Percentiles rank a stretch among this genome's conserved stretches.
Conservation (phyloP, 208 protist genomes). For the Trypanosoma vivax region DNA sequence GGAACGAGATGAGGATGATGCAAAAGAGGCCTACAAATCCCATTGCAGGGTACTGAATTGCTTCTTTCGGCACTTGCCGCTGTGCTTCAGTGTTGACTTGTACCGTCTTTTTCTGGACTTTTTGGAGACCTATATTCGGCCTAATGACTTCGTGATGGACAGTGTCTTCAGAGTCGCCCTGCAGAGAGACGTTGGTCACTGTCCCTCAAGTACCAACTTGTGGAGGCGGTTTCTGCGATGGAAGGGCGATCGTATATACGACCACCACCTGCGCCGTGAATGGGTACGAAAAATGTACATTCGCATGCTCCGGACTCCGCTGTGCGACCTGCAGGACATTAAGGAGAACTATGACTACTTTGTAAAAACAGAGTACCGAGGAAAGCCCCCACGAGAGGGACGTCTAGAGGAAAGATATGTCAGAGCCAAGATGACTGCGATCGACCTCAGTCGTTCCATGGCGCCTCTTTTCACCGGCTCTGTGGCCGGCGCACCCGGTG, state of each 20-base stretch:
- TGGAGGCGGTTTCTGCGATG: slow-evolving; percentile 69
- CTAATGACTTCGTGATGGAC: slow-evolving; percentile 44
- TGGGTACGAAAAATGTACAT: slow-evolving; percentile 64
- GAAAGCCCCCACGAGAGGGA: slow-evolving; percentile 39
- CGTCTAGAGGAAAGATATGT: slow-evolving; percentile 24
- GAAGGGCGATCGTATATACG: slow-evolving; percentile 36
- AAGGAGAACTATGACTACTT: slow-evolving; percentile 78
- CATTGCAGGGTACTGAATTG: slow-evolving; percentile 65
- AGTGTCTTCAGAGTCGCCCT: slow-evolving; percentile 53
- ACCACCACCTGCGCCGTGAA: slow-evolving; percentile 33
- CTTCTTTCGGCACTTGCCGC: slow-evolving; percentile 76
- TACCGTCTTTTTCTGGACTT: slow-evolving; percentile 77
- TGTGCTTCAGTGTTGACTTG: slow-evolving; percentile 58
- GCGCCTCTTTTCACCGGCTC: no score
- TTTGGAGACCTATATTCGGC: slow-evolving; percentile 45
- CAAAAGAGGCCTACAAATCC: slow-evolving; percentile 44
- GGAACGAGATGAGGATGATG: slow-evolving; percentile 53
- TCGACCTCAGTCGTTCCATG: slow-evolving; percentile 15
- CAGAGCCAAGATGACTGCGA: slow-evolving; percentile 5
- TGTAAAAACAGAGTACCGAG: slow-evolving; percentile 46
- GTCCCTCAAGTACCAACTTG: slow-evolving; percentile 57
- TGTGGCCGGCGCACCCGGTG: not conserved
- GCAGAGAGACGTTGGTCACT: slow-evolving; percentile 61
- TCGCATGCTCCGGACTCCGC: slow-evolving; percentile 61
- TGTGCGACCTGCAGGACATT: slow-evolving; percentile 53